A percentile compares a stretch with the other conserved stretches of the same genome.
Evolutionary conservation across 169 alveolate species (phyloP).

Genomic region (Plasmodium cynomolgi): DNA sequence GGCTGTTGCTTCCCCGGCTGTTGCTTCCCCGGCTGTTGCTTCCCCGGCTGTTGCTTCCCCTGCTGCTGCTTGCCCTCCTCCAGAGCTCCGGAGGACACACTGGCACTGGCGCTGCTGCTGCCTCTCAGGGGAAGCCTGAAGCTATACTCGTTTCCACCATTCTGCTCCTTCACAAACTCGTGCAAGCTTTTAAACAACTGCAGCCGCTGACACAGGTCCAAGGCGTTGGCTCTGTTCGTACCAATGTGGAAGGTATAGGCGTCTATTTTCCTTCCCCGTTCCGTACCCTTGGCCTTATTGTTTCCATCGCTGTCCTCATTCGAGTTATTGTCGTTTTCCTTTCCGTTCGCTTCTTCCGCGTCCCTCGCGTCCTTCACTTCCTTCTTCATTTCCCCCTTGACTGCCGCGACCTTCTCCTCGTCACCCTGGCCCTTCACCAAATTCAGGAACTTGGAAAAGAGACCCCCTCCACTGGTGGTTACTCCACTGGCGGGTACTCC

Average conservation of each 20-base stretch:
- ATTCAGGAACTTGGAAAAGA: conserved; percentile 1
- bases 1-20: background rate
- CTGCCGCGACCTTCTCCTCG: background rate
- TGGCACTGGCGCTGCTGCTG: background rate
- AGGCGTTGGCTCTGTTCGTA: conserved; percentile 80
- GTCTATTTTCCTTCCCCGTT: conserved; percentile 56
- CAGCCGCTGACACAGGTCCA: conserved; percentile 78
- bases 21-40: background rate
- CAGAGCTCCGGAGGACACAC: background rate
- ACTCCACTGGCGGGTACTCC: too few species aligned
- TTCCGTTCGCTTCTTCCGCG: background rate
- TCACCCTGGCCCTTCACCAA: background rate
- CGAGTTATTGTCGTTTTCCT: conserved; percentile 18
- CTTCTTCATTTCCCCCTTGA: background rate
- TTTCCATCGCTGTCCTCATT: conserved; percentile 53
- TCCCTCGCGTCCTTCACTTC: background rate
- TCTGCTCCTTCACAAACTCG: conserved; percentile 77
- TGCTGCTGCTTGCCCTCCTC: background rate
- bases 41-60: background rate
- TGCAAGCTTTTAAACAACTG: conserved; percentile 76
- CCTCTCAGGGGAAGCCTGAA: conserved; percentile 80
- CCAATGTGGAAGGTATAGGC: conserved; percentile 78
- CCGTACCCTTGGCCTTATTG: conserved; percentile 14
- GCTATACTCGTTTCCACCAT: conserved; percentile 80
- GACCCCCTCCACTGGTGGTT: background rate